Base-by-base conservation (phyloP, 164 flowering plant genomes). In the Liriodendron chinense region DNA sequence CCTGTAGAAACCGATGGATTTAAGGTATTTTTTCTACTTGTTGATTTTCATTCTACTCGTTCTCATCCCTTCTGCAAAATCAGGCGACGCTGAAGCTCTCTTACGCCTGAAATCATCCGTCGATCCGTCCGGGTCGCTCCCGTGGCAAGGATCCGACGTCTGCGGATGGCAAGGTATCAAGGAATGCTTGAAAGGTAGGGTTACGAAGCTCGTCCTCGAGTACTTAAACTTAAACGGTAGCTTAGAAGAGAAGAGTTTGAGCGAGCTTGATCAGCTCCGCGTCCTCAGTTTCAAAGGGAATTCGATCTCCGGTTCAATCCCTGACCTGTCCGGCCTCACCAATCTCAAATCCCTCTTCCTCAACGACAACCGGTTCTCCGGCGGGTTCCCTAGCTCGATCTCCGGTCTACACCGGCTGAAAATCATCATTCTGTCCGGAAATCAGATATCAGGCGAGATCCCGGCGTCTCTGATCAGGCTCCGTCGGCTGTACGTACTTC, bases 251-350 rank as follows among this genome's bases (percentile, higher is more conserved):
- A 74, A 71, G 65, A 79, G 74, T 71, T 71, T 95, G 65, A 88
- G 85, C 75, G 83, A 76, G 56, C 82, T 95, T 57, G 94, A 93
- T 78, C 96, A 93, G 75, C 86, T 95, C 59, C 81, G 99, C 0
- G 97, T 93, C 0, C 67, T 95, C 20, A 93, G 98, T 78, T 86
- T 95, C 84, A 92, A 93, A 74, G 86, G 83, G 1, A 93, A 93
- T 83, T 86, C 90, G 7, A 61, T 93, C 34, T 86, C 94, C 10
- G 97, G 94, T 49, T 73, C 75, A 75, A 85, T 91, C 80, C 98
- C 97, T 9, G 65, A 85, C 57, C 86, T 94, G 48, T 85, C 91
- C 16, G 89, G 89, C 68, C 83, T 94, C 9, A 48, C 28, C 63
- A 92, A 93, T 67, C 93, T 95, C 75, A 95, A 95, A 53, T 87